A percentile compares a stretch with the other conserved stretches of the same genome.
These are phyloP conservation scores for Podila epigama DNA, from an alignment of 192 early-diverging fungal species.

Conservation along the genomic window DNA sequence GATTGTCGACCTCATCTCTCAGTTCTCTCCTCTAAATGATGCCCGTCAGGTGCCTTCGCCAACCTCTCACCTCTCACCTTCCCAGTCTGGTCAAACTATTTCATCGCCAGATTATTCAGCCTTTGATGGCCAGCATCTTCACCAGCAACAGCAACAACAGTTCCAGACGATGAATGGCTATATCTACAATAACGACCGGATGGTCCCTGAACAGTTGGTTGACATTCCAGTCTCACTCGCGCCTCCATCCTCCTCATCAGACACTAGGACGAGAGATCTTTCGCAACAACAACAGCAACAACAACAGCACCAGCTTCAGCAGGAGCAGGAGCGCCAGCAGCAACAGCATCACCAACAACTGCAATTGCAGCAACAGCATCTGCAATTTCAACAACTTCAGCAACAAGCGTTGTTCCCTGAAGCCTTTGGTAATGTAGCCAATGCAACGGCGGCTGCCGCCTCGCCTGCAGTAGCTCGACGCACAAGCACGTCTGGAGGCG, in stretches of 20 bases:
- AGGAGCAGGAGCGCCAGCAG: constrained; percentile 38
- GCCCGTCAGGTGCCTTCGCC: constrained; percentile 43
- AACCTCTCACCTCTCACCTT: constrained; percentile 32
- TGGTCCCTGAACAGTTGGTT: constrained; percentile 39
- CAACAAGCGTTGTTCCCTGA: constrained; percentile 41
- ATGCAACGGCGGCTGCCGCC: neutral
- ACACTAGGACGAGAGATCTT: constrained; percentile 1
- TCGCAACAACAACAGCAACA: constrained; percentile 4
- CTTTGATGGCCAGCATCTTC: constrained; percentile 20
- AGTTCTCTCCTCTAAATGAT: constrained; percentile 40
- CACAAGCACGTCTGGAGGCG: constrained; percentile 38
- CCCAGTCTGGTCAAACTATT: constrained; percentile 26
- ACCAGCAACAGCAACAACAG: constrained; percentile 27
- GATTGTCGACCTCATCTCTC: constrained; percentile 39
- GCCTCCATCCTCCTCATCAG: constrained; percentile 12
- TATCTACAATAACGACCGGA: constrained; percentile 40
- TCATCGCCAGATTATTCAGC: constrained; percentile 25
- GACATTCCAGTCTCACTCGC: constrained; percentile 31
- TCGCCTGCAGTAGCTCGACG: constrained; percentile 13
- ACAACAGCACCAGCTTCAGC: constrained; percentile 26
- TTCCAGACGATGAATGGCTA: constrained; percentile 44
- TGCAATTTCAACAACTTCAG: constrained; percentile 43
- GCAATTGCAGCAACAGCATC: constrained; percentile 42
- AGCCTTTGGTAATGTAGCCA: constrained; percentile 9
- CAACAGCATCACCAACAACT: constrained; percentile 41